Evolutionary conservation across 179 eudicot species (phyloP).

Genomic region (Drosera spatulata): DNA sequence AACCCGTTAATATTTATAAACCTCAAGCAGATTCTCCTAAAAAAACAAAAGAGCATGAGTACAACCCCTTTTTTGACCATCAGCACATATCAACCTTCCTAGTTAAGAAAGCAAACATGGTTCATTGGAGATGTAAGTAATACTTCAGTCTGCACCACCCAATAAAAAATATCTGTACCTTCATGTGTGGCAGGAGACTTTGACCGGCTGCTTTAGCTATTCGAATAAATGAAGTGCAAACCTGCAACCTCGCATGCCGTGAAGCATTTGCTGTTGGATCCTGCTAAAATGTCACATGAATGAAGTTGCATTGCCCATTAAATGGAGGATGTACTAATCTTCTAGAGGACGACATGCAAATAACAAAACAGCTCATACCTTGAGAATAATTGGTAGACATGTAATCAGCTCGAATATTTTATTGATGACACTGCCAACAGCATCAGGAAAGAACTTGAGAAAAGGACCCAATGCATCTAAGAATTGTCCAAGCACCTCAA

Average conservation of each 20-base stretch:
- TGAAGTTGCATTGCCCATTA: constrained; percentile 1
- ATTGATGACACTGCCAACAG: constrained; percentile 75
- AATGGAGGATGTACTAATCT: background rate
- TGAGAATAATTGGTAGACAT: background rate
- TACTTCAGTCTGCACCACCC: background rate
- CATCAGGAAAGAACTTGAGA: constrained; percentile 73
- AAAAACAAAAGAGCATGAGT: too few relatives aligned
- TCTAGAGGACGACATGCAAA: background rate
- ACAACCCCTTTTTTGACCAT: too few relatives aligned
- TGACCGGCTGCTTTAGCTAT: constrained; percentile 83
- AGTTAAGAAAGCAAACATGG: too few relatives aligned
- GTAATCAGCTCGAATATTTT: constrained; percentile 84
- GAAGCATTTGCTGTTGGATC: constrained; percentile 85
- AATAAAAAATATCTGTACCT: constrained; percentile 26
- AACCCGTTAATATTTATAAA: too few relatives aligned
- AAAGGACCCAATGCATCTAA: constrained; percentile 88
- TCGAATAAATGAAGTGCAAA: constrained; percentile 95
- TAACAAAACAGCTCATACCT: constrained; percentile 1
- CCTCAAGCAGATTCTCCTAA: too few relatives aligned
- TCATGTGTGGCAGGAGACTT: constrained; percentile 95
- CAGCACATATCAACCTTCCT: too few relatives aligned
- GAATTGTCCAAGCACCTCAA: constrained; percentile 84
- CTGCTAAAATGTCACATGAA: constrained; percentile 29
- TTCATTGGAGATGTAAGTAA: background rate
- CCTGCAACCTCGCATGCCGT: constrained; percentile 94